phyloP scores from a whole-genome alignment of 2,329 filamentous ascomycete species.

The Penicillium brasilianum region DNA sequence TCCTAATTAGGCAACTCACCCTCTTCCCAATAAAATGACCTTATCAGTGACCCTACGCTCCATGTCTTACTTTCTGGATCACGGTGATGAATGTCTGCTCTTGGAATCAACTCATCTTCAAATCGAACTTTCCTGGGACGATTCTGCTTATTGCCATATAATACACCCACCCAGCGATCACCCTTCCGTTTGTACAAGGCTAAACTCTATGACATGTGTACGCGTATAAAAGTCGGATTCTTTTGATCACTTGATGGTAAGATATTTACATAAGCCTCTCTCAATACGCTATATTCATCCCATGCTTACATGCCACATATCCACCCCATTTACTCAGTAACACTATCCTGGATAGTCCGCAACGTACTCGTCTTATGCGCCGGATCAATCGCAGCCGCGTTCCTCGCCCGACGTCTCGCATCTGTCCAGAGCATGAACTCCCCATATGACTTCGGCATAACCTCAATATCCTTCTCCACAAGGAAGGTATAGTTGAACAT shows the following conservation, averaged over 20 bases:
- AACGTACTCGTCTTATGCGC: constrained; percentile 42
- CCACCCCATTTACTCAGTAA: constrained; percentile 41
- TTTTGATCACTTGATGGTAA: not conserved
- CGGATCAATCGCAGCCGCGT: constrained; percentile 53
- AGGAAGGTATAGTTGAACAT: constrained; percentile 78
- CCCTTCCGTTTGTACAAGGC: too few species aligned
- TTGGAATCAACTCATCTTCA: too few species aligned
- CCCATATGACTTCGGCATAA: constrained; percentile 67
- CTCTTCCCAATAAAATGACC: too few species aligned
- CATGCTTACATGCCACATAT: not conserved
- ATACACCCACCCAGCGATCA: too few species aligned
- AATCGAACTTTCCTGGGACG: too few species aligned
- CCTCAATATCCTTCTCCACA: constrained; percentile 67
- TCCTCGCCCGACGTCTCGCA: constrained; percentile 60
- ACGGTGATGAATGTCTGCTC: too few species aligned
- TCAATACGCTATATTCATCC: not conserved
- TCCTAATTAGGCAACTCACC: not conserved
- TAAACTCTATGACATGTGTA: too few species aligned
- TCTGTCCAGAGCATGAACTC: constrained; percentile 71
- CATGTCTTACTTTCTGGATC: too few species aligned
- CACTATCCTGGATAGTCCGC: constrained; percentile 42
- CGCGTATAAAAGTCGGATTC: not conserved
- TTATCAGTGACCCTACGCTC: too few species aligned
- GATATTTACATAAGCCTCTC: not conserved
- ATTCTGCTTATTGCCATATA: too few species aligned